Evolutionary conservation across 148 eudicot genomes (phyloP).

Genomic region (Dianthus caryophyllus): DNA sequence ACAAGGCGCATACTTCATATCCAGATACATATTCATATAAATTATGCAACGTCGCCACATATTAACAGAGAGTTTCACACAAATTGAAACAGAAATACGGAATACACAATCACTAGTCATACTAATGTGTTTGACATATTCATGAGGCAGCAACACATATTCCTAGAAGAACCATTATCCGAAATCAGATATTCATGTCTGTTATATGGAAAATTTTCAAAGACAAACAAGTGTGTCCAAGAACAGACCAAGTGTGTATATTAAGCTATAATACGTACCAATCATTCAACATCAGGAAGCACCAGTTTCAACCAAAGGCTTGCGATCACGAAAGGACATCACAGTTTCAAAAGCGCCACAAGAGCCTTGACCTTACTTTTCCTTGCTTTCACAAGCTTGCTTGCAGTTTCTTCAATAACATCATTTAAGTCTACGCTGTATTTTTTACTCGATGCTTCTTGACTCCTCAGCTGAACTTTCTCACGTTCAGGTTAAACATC

Average conservation of each 20-base stretch:
- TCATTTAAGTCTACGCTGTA: slow-evolving; percentile 42
- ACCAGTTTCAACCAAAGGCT: slow-evolving; percentile 30
- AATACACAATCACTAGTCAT: background rate
- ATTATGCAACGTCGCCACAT: background rate
- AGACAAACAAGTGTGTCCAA: no score
- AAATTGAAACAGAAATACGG: background rate
- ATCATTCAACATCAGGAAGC: slow-evolving; percentile 26
- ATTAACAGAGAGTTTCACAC: background rate
- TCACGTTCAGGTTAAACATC: slow-evolving; percentile 24
- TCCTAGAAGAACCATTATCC: background rate
- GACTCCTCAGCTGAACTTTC: slow-evolving; percentile 51
- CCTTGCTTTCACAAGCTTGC: slow-evolving; percentile 54
- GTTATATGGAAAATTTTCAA: no score
- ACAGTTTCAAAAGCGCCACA: slow-evolving; percentile 78
- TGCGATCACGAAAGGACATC: slow-evolving; percentile 47
- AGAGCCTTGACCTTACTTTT: slow-evolving; percentile 85
- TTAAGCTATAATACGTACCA: slow-evolving; percentile 20
- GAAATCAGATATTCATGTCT: no score
- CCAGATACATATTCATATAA: no score
- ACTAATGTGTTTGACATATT: background rate
- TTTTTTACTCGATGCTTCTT: slow-evolving; percentile 39
- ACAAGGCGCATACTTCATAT: no score
- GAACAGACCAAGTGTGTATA: no score
- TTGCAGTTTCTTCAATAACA: slow-evolving; percentile 78
- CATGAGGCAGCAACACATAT: no score